Percentiles rank a stretch among this genome's conserved stretches.
phyloP scores from a whole-genome alignment of 257 asterid species.

The Eucommia ulmoides region DNA sequence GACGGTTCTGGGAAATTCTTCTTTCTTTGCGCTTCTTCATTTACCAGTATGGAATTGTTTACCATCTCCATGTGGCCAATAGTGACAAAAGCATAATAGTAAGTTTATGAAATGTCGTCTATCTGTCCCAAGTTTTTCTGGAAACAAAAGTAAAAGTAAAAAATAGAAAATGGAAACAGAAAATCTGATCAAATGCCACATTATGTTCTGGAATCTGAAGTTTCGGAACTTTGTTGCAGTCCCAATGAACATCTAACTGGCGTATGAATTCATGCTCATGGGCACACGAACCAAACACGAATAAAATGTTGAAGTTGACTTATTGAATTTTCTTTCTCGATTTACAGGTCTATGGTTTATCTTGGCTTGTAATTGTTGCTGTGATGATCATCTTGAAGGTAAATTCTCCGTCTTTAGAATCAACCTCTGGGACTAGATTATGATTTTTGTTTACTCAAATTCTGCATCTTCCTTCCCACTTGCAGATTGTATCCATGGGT shows the following conservation, averaged over 20 bases:
- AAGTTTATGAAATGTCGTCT: constrained; percentile 11
- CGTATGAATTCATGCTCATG: no score
- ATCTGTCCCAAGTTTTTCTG: no score
- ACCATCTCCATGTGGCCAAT: constrained; percentile 64
- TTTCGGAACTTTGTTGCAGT: no score
- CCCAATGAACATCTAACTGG: neutral
- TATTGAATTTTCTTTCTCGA: constrained; percentile 1
- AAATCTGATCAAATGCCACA: no score
- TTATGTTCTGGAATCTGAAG: no score
- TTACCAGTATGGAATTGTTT: constrained; percentile 84
- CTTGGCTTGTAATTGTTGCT: constrained; percentile 83
- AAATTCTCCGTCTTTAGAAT: constrained; percentile 4
- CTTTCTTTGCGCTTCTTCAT: constrained; percentile 70
- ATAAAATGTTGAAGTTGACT: neutral
- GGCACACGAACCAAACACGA: no score
- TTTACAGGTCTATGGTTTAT: constrained; percentile 70
- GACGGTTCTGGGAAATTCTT: constrained; percentile 58
- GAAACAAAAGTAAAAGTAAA: no score
- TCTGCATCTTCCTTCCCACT: neutral
- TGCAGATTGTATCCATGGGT: constrained; percentile 85
- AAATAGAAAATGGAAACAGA: no score
- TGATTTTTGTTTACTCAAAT: no score
- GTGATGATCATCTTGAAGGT: constrained; percentile 70
- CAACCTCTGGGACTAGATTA: no score
- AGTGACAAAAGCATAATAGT: constrained; percentile 53